These are phyloP conservation scores for Volvox carteri DNA, from an alignment of 163 green algal species.

Conservation along the genomic window DNA sequence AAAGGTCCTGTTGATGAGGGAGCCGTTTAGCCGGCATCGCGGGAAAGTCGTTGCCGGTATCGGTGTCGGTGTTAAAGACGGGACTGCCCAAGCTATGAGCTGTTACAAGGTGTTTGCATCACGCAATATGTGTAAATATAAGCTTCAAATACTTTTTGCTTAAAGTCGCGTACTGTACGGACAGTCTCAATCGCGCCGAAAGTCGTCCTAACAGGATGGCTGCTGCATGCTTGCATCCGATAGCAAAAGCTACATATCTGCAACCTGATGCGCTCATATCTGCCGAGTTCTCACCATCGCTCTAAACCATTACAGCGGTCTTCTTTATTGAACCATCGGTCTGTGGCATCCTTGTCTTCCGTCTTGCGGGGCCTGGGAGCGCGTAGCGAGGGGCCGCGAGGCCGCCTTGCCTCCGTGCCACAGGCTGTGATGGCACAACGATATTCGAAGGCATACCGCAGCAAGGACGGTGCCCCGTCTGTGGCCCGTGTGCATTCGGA, in stretches of 20 bases:
- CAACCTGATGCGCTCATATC: slow-evolving; percentile 13
- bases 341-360: slow-evolving; percentile 2
- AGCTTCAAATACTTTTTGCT: neutral
- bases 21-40: neutral
- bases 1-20: too few species aligned
- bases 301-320: neutral
- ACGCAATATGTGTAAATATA: neutral
- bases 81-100: neutral
- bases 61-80: neutral
- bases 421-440: slow-evolving; percentile 43
- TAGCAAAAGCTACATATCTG: neutral
- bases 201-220: neutral
- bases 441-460: slow-evolving; percentile 53
- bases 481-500: slow-evolving; percentile 55
- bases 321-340: slow-evolving; percentile 23
- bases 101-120: neutral
- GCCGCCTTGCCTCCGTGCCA: slow-evolving; percentile 23
- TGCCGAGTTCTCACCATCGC: neutral
- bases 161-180: slow-evolving; percentile 4
- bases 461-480: slow-evolving; percentile 40
- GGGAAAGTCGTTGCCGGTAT: neutral
- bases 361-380: slow-evolving; percentile 36
- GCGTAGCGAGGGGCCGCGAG: slow-evolving; percentile 25
- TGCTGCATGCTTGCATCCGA: neutral
- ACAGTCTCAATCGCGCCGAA: neutral